Evolutionary conservation across 768 basidiomycete genomes (phyloP).

Genomic region (Amanita muscaria): DNA sequence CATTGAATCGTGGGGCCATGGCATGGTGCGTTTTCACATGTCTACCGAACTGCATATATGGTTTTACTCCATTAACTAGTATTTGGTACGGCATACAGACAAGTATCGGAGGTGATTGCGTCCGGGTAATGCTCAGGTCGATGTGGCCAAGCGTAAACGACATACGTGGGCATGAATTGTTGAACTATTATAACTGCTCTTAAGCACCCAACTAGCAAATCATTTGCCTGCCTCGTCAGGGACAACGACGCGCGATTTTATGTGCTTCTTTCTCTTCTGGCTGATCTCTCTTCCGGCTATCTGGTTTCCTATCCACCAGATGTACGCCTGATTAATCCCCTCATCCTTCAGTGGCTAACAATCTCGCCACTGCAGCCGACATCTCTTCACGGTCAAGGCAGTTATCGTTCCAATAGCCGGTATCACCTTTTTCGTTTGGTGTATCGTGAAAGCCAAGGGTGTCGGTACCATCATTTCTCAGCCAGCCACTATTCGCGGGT

Average conservation of each 20-base stretch:
- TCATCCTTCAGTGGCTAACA: not conserved
- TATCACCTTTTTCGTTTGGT: slow-evolving; percentile 69
- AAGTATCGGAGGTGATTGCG: slow-evolving; percentile 78
- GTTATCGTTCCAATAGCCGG: slow-evolving; percentile 63
- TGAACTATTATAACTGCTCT: not conserved
- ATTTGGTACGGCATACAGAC: slow-evolving; percentile 76
- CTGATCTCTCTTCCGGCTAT: slow-evolving; percentile 72
- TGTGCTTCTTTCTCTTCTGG: slow-evolving; percentile 87
- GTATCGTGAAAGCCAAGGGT: slow-evolving; percentile 67
- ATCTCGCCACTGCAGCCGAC: slow-evolving; percentile 35
- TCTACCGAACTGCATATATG: not conserved
- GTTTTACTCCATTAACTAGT: slow-evolving; percentile 19
- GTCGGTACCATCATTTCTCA: slow-evolving; percentile 67
- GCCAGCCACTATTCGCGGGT: slow-evolving; percentile 54
- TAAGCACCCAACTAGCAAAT: slow-evolving; percentile 38
- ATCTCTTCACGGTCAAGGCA: slow-evolving; percentile 74
- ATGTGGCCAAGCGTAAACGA: slow-evolving; percentile 69
- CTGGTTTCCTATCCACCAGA: slow-evolving; percentile 77
- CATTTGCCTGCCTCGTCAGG: slow-evolving; percentile 62
- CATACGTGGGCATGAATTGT: slow-evolving; percentile 36
- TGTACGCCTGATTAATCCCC: slow-evolving; percentile 34
- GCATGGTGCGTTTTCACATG: slow-evolving; percentile 42
- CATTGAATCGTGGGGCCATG: slow-evolving; percentile 68
- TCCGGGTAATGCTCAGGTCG: slow-evolving; percentile 63
- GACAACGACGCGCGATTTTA: slow-evolving; percentile 63